These are phyloP conservation scores for Murraya koenigii DNA, from an alignment of 345 rosid genomes.

Conservation along the genomic window DNA sequence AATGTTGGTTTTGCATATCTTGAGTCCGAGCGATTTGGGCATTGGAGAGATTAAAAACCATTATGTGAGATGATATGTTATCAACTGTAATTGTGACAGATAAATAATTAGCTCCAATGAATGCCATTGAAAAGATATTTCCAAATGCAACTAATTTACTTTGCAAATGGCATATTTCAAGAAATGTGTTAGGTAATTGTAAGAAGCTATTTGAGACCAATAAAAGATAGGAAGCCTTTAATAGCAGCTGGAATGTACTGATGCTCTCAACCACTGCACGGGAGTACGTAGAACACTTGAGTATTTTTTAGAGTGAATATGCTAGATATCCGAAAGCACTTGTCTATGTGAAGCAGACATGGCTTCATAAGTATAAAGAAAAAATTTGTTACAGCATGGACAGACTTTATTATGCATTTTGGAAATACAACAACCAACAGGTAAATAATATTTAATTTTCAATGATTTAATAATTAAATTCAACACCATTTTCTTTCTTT, in stretches of 20 bases:
- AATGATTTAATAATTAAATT: too few relatives aligned
- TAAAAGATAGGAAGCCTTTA: constrained; percentile 7
- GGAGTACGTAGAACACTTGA: constrained; percentile 7
- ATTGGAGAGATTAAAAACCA: constrained; percentile 6
- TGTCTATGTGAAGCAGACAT: neutral
- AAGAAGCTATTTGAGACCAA: constrained; percentile 8
- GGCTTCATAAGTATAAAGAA: constrained; percentile 8
- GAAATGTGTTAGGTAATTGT: neutral
- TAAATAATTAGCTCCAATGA: constrained; percentile 3
- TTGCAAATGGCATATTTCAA: constrained; percentile 7
- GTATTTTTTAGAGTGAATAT: constrained; percentile 4
- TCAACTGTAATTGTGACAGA: constrained; percentile 11
- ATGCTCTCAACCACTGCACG: neutral
- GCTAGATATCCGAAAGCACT: neutral
- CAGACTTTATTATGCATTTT: constrained; percentile 6
- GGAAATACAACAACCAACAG: constrained; percentile 6
- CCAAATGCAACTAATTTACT: constrained; percentile 3
- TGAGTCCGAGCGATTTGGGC: constrained; percentile 9
- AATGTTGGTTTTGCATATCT: constrained; percentile 12
- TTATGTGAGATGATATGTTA: constrained; percentile 4
- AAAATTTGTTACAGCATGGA: constrained; percentile 11
- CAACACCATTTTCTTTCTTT: too few relatives aligned
- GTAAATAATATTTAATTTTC: neutral
- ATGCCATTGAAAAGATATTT: neutral
- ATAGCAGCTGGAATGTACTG: neutral